These are phyloP conservation scores for Lachancea quebecensis DNA, from an alignment of 805 yeast genomes.

Conservation along the genomic window DNA sequence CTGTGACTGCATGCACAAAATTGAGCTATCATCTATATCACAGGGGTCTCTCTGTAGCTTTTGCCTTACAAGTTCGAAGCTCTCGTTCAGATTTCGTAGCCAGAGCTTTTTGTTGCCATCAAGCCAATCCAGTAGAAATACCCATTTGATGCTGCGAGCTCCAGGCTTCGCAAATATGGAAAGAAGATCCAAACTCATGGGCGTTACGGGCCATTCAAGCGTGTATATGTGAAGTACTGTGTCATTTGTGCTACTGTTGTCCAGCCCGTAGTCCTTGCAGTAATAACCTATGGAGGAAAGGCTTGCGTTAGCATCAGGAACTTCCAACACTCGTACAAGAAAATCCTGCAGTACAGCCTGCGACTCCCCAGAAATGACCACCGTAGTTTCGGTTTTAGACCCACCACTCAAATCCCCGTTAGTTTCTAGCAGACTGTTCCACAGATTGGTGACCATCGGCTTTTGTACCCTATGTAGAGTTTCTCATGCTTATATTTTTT, in stretches of 20 bases:
- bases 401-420: neutral
- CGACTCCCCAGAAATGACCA: conserved; percentile 4
- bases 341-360: conserved; percentile 1
- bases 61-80: conserved; percentile 2
- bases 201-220: conserved; percentile 1
- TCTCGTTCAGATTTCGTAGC: conserved; percentile 13
- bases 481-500: neutral
- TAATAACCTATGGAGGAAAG: conserved; percentile 2
- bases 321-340: neutral
- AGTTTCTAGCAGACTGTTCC: conserved; percentile 3
- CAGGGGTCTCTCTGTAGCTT: conserved; percentile 1
- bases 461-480: neutral
- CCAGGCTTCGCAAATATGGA: conserved; percentile 1
- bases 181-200: neutral
- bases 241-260: neutral
- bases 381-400: neutral
- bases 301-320: conserved; percentile 1
- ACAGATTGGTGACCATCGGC: neutral
- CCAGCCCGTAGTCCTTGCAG: neutral
- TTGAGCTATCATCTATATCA: conserved; percentile 1
- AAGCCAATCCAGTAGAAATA: conserved; percentile 22
- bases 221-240: conserved; percentile 2
- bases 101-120: conserved; percentile 16
- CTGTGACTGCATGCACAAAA: conserved; percentile 15
- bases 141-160: conserved; percentile 1